A percentile compares a stretch with the other conserved stretches of the same genome.
Conservation (phyloP, 164 flowering plant genomes). For the Vitis cinerea region DNA sequence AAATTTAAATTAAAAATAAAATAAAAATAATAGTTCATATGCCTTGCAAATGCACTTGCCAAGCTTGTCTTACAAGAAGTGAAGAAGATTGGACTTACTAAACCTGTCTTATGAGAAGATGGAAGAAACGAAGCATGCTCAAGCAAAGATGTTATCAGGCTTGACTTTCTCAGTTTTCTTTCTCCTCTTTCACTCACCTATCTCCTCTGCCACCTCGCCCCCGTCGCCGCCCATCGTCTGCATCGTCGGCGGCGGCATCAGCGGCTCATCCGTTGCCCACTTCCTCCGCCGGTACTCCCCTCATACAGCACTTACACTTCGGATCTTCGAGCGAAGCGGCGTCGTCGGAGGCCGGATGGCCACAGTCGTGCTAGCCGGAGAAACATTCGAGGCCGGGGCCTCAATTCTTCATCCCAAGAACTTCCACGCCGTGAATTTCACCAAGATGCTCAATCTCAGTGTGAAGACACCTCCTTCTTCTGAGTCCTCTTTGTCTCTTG, state of each 20-base stretch:
- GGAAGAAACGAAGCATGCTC: too few relatives aligned
- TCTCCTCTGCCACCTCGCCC: constrained; percentile 5
- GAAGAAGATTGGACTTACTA: too few relatives aligned
- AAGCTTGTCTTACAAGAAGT: too few relatives aligned
- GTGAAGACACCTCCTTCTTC: constrained; percentile 30
- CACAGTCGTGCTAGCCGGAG: constrained; percentile 57
- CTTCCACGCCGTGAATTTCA: constrained; percentile 56
- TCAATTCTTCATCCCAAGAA: constrained; percentile 91
- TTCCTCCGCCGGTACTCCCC: constrained; percentile 71
- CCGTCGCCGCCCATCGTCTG: constrained; percentile 44
- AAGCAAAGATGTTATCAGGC: too few relatives aligned
- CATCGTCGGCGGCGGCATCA: constrained; percentile 87
- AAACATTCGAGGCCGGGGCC: constrained; percentile 91
- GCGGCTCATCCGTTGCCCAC: constrained; percentile 81
- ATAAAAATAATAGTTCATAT: too few relatives aligned
- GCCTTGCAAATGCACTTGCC: too few relatives aligned
- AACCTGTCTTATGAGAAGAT: too few relatives aligned
- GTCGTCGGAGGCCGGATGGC: constrained; percentile 89
- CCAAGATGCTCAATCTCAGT: constrained; percentile 41
- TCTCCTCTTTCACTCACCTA: constrained; percentile 11
- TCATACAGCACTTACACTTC: constrained; percentile 19
- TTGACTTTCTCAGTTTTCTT: constrained; percentile 2
- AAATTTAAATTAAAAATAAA: too few relatives aligned
- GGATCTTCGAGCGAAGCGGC: constrained; percentile 63
- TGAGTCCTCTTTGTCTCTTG: constrained; percentile 40